Evolutionary conservation across 2,329 filamentous ascomycete genomes (phyloP).

Genomic region (Colletotrichum camelliae): DNA sequence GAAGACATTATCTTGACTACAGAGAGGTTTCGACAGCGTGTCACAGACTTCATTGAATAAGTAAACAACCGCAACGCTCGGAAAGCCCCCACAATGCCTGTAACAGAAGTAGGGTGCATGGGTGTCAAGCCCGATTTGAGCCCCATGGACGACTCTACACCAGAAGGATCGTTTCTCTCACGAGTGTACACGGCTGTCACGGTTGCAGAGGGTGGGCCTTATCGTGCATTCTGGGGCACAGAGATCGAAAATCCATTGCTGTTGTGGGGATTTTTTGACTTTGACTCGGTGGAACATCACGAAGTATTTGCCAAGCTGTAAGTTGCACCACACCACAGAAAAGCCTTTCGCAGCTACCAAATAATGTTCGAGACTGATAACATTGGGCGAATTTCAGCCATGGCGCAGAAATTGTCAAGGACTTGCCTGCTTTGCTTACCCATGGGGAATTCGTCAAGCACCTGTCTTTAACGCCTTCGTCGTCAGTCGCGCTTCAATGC

Average conservation of each 20-base stretch:
- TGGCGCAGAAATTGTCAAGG: slow-evolving; percentile 22
- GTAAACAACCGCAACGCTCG: background rate
- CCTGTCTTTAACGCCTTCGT: slow-evolving; percentile 15
- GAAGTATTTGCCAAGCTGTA: slow-evolving; percentile 25
- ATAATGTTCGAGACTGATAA: background rate
- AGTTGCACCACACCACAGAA: background rate
- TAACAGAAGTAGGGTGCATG: slow-evolving; percentile 26
- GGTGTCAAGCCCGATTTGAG: slow-evolving; percentile 24
- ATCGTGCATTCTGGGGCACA: slow-evolving; percentile 24
- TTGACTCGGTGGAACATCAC: slow-evolving; percentile 29
- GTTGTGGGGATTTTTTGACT: slow-evolving; percentile 30
- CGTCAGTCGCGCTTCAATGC: slow-evolving; percentile 21
- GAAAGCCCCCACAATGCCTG: background rate
- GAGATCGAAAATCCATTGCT: slow-evolving; percentile 26
- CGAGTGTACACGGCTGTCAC: slow-evolving; percentile 17
- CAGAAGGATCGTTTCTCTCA: slow-evolving; percentile 22
- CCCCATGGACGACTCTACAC: slow-evolving; percentile 23
- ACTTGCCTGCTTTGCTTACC: slow-evolving; percentile 23
- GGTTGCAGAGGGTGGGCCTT: slow-evolving; percentile 23
- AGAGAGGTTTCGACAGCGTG: background rate
- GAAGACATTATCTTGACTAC: background rate
- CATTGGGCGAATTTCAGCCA: background rate
- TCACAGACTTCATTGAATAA: background rate
- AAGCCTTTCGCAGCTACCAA: too few relatives aligned
- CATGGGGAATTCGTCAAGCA: slow-evolving; percentile 27